These are phyloP conservation scores for Candida ficus DNA, from an alignment of 805 yeast species.

Conservation along the genomic window DNA sequence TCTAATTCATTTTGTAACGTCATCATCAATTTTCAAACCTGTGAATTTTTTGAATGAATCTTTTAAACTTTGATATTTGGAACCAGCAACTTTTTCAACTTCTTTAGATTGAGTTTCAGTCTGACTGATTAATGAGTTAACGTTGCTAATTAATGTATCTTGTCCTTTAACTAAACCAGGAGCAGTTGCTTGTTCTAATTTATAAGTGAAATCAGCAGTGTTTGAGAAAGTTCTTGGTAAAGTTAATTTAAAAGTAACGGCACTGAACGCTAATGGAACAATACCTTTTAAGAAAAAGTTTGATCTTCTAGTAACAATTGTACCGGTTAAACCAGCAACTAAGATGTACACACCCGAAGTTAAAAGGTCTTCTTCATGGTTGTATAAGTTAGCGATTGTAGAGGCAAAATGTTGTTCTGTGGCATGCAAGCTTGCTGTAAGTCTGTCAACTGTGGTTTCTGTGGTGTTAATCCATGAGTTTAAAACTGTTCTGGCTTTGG, in stretches of 20 bases:
- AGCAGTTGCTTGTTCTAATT: conserved; percentile 50
- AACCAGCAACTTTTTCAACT: conserved; percentile 30
- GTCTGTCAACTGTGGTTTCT: conserved; percentile 38
- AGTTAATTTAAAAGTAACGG: conserved; percentile 59
- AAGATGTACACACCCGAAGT: conserved; percentile 68
- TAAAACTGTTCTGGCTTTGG: conserved; percentile 39
- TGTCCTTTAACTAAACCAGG: conserved; percentile 67
- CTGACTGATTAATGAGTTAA: conserved; percentile 38
- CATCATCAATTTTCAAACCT: conserved; percentile 65
- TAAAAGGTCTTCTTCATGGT: conserved; percentile 59
- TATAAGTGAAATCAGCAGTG: conserved; percentile 52
- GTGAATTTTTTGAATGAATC: conserved; percentile 40
- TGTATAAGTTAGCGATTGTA: conserved; percentile 60
- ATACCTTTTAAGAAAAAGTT: conserved; percentile 48
- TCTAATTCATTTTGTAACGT: conserved; percentile 44
- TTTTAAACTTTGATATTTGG: conserved; percentile 17
- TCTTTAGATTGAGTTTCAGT: conserved; percentile 29
- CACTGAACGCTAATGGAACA: conserved; percentile 57
- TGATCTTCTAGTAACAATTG: conserved; percentile 65
- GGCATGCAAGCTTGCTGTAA: conserved; percentile 44
- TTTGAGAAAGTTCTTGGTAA: conserved; percentile 69
- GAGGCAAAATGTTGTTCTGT: conserved; percentile 60
- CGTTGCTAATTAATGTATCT: conserved; percentile 38
- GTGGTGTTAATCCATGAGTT: conserved; percentile 21
- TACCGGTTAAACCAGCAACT: conserved; percentile 67